Evolutionary conservation across 768 basidiomycete genomes (phyloP).

Genomic region (Agrocybe pediades): DNA sequence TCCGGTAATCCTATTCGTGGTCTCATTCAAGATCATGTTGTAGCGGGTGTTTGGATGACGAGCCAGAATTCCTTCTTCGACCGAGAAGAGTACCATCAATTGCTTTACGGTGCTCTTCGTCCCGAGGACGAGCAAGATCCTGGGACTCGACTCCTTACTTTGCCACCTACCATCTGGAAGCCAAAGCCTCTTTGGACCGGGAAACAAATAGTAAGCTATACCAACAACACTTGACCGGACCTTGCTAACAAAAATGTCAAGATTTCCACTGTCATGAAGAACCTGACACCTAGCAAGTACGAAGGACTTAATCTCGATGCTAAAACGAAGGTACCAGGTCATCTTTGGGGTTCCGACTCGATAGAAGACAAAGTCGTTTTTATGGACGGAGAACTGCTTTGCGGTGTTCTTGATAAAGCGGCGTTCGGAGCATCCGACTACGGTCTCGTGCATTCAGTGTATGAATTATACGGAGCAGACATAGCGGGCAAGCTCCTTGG

Average conservation of each 20-base stretch:
- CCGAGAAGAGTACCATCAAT: constrained; percentile 93
- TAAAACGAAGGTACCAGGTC: constrained; percentile 87
- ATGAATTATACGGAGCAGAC: constrained; percentile 92
- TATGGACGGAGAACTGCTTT: constrained; percentile 90
- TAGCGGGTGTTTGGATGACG: constrained; percentile 99
- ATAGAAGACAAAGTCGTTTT: constrained; percentile 87
- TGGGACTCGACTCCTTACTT: constrained; percentile 67
- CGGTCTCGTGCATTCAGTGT: constrained; percentile 95
- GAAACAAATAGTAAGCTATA: constrained; percentile 82
- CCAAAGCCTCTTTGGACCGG: constrained; percentile 95
- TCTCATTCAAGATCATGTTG: constrained; percentile 98
- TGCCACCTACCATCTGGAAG: constrained; percentile 93
- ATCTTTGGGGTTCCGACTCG: constrained; percentile 81
- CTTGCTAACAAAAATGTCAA: constrained; percentile 30
- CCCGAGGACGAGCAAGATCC: constrained; percentile 77
- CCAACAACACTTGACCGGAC: not conserved
- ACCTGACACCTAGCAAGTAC: constrained; percentile 81
- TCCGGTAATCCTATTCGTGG: constrained; percentile 98
- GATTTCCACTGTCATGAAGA: constrained; percentile 94
- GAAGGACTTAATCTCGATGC: constrained; percentile 84
- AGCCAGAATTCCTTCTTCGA: constrained; percentile 93
- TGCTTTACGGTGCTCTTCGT: constrained; percentile 90
- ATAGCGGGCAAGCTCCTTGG: constrained; percentile 90
- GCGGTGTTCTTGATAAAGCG: constrained; percentile 95
- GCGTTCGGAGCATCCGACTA: constrained; percentile 96